Evolutionary conservation across 2,329 filamentous ascomycete genomes (phyloP).

Genomic region (Huntiella decipiens): DNA sequence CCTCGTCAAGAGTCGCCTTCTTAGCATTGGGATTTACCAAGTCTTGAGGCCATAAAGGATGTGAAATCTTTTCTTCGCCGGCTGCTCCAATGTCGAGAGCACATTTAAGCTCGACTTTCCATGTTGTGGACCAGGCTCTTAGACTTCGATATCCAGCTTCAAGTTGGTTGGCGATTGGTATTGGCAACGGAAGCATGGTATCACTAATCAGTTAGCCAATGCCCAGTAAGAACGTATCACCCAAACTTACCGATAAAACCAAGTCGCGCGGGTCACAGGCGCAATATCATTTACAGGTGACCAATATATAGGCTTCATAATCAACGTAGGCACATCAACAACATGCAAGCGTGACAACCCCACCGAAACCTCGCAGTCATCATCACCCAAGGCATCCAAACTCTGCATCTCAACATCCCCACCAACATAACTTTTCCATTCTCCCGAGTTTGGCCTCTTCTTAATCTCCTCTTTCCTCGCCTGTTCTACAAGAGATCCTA

Average conservation of each 20-base stretch:
- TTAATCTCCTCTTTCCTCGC: background rate
- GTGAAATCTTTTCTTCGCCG: constrained; percentile 79
- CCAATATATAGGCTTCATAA: constrained; percentile 98
- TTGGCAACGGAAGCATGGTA: constrained; percentile 77
- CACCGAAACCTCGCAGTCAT: constrained; percentile 46
- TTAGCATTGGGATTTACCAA: constrained; percentile 10
- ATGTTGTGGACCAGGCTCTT: constrained; percentile 77
- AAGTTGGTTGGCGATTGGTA: constrained; percentile 72
- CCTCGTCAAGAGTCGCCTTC: constrained; percentile 16
- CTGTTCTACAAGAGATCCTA: constrained; percentile 6
- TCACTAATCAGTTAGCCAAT: constrained; percentile 28
- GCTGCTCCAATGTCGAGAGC: constrained; percentile 76
- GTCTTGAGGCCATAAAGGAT: constrained; percentile 55
- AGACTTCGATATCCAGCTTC: constrained; percentile 81
- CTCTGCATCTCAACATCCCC: no score
- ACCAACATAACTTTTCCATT: no score
- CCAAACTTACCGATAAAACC: constrained; percentile 64
- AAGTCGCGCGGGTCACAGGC: constrained; percentile 67
- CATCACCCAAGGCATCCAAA: no score
- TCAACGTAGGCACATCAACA: constrained; percentile 60
- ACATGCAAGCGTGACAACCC: constrained; percentile 80
- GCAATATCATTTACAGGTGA: constrained; percentile 79
- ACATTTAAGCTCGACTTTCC: constrained; percentile 76
- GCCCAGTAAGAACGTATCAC: background rate
- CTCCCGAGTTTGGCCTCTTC: background rate